Base-by-base conservation (phyloP, 768 basidiomycete genomes). In the Boletus rubroflammeus region DNA sequence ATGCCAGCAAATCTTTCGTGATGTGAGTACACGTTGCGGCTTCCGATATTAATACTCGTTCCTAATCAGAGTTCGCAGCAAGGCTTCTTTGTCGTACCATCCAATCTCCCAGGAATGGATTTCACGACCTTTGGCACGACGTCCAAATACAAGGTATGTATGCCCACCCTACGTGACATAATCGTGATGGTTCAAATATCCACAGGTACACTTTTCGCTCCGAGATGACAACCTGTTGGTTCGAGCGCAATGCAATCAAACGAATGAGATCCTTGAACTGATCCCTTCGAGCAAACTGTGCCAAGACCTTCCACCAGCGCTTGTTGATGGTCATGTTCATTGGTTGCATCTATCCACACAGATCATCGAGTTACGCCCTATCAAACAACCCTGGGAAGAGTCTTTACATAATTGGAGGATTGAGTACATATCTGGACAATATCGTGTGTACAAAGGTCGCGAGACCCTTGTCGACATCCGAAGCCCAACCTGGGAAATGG, bases 351-450 rank as follows among this genome's bases (percentile, higher is more conserved):
- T 67, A 0, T 23, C 48, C 6, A 52, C 46, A 0, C 2, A 15
- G 2, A 43, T 34, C 15, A 61, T 71, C 5, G 70, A 72, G 23
- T 54, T 71, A 26, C 58, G 62, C 0, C 61, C 65, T 21, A 29
- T 54, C 1, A 25, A 61, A 14, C 36, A 40, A 7, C 7, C 44
- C 0, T 71, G 70, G 70, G 43, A 53, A 3, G 17, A 55, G 6
- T 67, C 62, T 0, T 23, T 43, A 0, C 51, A 50, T 5, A 54
- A 71, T 32, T 70, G 70, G 68, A 45, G 14, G 21, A 51, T 68
- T 7, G 26, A 47, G 19, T 44, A 45, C 5, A 1, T 49, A 28
- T 23, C 47, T 10, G 31, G 26, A 21, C 19, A 26, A 13, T 50
- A 40, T n/a, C 52, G 36, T 21, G 32, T 32, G 19, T 26, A 40